Evolutionary conservation across 441 rosid genomes (phyloP).

Genomic region (Jatropha multifida): DNA sequence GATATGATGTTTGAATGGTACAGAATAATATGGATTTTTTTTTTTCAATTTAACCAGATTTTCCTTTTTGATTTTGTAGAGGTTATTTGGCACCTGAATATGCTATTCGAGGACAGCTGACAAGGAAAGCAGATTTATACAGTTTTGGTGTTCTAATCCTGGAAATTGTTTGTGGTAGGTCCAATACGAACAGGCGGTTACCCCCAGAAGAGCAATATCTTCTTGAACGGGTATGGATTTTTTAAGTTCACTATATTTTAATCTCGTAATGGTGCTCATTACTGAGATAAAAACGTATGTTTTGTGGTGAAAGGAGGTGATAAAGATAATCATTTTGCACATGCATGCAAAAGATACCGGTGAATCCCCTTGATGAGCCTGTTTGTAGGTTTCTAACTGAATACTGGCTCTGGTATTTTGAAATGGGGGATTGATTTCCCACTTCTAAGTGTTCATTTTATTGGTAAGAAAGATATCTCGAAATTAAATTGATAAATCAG

Average conservation of each 20-base stretch:
- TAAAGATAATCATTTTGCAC: background rate
- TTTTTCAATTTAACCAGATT: background rate
- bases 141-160: conserved; percentile 63
- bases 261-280: conserved; percentile 6
- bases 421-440: background rate
- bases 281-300: background rate
- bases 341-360: background rate
- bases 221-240: conserved; percentile 55
- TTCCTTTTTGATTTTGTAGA: conserved; percentile 27
- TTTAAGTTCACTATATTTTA: background rate
- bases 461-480: background rate
- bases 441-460: background rate
- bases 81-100: conserved; percentile 79
- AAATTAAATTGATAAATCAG: background rate
- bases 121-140: conserved; percentile 65
- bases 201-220: conserved; percentile 51
- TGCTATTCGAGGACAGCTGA: conserved; percentile 64
- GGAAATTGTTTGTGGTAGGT: conserved; percentile 65
- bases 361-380: background rate
- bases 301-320: conserved; percentile 7
- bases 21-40: background rate
- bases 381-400: background rate
- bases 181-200: conserved; percentile 51
- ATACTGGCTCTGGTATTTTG: background rate
- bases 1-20: conserved; percentile 2